Conservation (phyloP, 768 basidiomycete species). For the Cystofilobasidium bisporidii region DNA sequence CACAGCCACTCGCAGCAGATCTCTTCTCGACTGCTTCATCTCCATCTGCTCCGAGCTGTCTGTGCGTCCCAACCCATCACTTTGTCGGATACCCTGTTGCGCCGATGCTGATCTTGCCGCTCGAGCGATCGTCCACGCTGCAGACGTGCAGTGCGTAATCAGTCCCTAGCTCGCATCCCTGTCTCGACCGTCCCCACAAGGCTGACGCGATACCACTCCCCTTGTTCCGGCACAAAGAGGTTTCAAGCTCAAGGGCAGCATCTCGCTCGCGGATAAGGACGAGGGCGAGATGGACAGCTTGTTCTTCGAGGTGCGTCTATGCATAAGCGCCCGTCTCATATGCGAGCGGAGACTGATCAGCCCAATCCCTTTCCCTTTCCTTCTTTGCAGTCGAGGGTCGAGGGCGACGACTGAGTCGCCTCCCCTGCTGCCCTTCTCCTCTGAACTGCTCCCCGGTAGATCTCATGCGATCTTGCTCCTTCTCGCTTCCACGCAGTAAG, state of each 20-base stretch:
- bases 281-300: slow-evolving; percentile 26
- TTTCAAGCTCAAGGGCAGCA: slow-evolving; percentile 23
- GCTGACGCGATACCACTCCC: too few relatives aligned
- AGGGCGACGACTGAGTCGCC: background rate
- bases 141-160: background rate
- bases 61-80: too few relatives aligned
- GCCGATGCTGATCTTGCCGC: too few relatives aligned
- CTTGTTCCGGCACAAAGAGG: background rate
- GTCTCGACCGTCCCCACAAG: background rate
- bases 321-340: too few relatives aligned
- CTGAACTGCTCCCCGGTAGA: too few relatives aligned
- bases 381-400: background rate
- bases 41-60: slow-evolving; percentile 21
- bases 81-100: too few relatives aligned
- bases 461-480: too few relatives aligned
- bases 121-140: too few relatives aligned
- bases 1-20: slow-evolving; percentile 10
- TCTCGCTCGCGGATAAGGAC: slow-evolving; percentile 26
- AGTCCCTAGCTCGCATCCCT: background rate
- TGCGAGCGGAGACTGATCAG: too few relatives aligned
- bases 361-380: too few relatives aligned
- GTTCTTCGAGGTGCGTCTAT: slow-evolving; percentile 24
- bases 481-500: too few relatives aligned
- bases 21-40: slow-evolving; percentile 16
- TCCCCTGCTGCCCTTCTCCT: too few relatives aligned